Evolutionary conservation across 306 rosid genomes (phyloP).

Genomic region (Ammopiptanthus mongolicus): DNA sequence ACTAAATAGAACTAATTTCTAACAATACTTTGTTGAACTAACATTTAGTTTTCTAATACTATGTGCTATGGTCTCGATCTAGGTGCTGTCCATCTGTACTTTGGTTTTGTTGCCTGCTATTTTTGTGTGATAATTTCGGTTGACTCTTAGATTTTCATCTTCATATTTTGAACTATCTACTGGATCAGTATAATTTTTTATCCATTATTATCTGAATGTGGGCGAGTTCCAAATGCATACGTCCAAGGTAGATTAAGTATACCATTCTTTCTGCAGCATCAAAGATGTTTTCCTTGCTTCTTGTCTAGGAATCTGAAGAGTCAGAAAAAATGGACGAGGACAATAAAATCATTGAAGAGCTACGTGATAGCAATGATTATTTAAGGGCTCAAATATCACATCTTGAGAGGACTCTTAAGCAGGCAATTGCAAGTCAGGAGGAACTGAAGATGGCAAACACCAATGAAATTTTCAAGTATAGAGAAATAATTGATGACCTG

Average conservation of each 20-base stretch:
- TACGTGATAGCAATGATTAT: constrained; percentile 47
- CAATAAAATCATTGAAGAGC: constrained; percentile 63
- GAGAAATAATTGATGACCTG: constrained; percentile 54
- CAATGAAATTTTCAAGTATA: constrained; percentile 51
- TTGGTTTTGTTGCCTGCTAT: background rate
- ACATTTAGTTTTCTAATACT: background rate
- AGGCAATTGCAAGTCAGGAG: constrained; percentile 56
- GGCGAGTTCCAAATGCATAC: background rate
- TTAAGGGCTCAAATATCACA: constrained; percentile 52
- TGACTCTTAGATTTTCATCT: constrained; percentile 1
- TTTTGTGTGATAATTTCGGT: constrained; percentile 1
- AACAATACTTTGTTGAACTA: background rate
- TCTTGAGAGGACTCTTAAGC: constrained; percentile 65
- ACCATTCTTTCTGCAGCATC: background rate
- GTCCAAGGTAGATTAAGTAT: background rate
- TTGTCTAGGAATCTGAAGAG: constrained; percentile 68
- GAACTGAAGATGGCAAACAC: constrained; percentile 44
- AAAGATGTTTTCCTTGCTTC: background rate
- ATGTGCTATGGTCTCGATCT: background rate
- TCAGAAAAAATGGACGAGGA: constrained; percentile 89
- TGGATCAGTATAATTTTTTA: background rate
- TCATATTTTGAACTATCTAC: background rate
- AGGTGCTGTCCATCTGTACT: background rate
- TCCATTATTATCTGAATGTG: constrained; percentile 1
- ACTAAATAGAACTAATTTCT: background rate